Evolutionary conservation across 2,329 filamentous ascomycete genomes (phyloP), one percentile per base, ranked within the genome.

Genomic region (Botryosphaeria agaves): DNA sequence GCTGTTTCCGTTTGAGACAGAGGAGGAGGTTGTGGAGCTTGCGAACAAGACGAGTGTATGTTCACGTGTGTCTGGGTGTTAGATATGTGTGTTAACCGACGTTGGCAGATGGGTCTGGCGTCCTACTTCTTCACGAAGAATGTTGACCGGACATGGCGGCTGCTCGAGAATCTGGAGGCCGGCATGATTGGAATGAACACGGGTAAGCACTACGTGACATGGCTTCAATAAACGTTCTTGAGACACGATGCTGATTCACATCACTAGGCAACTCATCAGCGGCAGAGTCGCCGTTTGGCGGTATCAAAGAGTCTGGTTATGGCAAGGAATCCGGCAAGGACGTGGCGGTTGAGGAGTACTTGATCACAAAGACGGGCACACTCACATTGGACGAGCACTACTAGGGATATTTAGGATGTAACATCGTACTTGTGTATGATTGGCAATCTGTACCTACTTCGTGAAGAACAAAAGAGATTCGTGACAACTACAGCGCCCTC

Each of bases 121-220:
- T 72, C 67, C 23, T 78, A 78, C 41, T 69, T 69, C 36, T 77
- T 77, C 49, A 78, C 73, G 1, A 75, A 74, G 53, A 69, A 76
- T 41, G 54, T 77, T 4, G 70, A 76, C 43, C 67, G 72, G 0
- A 59, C 69, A 30, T 76, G 72, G 67, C 58, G 74, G 34, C 52
- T 78, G 44, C 54, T 77, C 33, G 73, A 79, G 56, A 73, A 69
- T 38, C 47, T 79, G 19, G 72, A 78, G 45, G 72, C 73, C 4
- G 73, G 72, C 3, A 78, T 77, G 73, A 72, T 78, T 42, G 73
- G 72, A 9, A 55, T 74, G 52, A 74, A 74, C 40, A 70, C 65
- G 33, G 64, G n/a, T n/a, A n/a, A n/a, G n/a, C n/a, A n/a, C n/a
- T n/a, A n/a, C n/a, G n/a, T n/a, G n/a, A n/a, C n/a, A n/a, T n/a